Evolutionary conservation across 148 eudicot species (phyloP), one percentile per base, ranked within the genome.

Genomic region (Spergularia bocconei): DNA sequence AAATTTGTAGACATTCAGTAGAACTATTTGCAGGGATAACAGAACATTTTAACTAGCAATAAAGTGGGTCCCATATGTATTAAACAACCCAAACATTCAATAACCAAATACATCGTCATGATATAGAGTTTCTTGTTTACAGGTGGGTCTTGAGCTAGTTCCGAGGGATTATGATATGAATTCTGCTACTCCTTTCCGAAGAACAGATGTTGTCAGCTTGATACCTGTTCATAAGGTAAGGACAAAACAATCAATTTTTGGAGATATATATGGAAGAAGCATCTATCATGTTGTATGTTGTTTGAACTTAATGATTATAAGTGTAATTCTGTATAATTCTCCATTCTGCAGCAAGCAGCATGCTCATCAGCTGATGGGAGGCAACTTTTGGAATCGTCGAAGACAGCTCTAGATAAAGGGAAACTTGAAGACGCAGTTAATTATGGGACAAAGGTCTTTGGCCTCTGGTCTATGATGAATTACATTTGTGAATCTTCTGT

Each of bases 301-400:
- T 56, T 54, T 67, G 52, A 66, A 38, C 68, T 59, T 51, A 63
- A 52, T 33, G 79, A n/a, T 53, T 72, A 67, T 25, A 29, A 61
- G 63, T 16, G 55, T 69, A 15, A 65, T 52, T 74, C 17, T 69
- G 29, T 74, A 36, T 9, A 13, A 63, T 69, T 51, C 72, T 71
- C 73, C 71, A 67, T 68, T 58, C 72, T 85, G 71, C 90, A 96
- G 99, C 99, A 96, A 96, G 99, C 99, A 36, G 99, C 99, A 65
- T 96, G 99, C 78, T 96, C 99, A 59, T 92, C 99, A 71, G 99
- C 99, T 20, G 99, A 96, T 86, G 99, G 99, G 60, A 82, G 99
- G 19, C 99, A 96, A 72, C 98, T 96, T 64, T 79, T 96, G 77
- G 99, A 96, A 81, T 96, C 98, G 75, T 96, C 99, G 47, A 96